Evolutionary conservation across 75 land plant genomes (phyloP), one percentile per base, ranked within the genome.

Genomic region (Pseudotsuga menziesii): DNA sequence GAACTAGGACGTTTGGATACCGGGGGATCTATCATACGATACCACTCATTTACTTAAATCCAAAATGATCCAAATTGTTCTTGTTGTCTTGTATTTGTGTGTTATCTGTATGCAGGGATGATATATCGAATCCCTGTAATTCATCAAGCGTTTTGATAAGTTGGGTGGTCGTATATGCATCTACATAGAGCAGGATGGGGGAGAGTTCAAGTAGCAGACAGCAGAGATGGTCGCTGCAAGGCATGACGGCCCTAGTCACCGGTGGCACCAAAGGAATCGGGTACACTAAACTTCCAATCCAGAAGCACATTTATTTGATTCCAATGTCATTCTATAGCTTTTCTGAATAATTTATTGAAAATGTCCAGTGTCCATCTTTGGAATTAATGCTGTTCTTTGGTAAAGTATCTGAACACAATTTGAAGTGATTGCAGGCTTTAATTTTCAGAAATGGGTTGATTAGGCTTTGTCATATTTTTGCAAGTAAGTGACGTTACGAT

Each of bases 221-320:
- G 14, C 22, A 25, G 32, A 64, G 88, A 77, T 94, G 97, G 97
- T 86, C 82, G 14, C 90, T 94, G 70, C 36, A 77, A 11, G 97
- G 97, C 39, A 85, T 56, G 80, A 90, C 89, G 5, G 97, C 97
- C 61, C 87, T 94, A 4, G 97, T 94, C 74, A 94, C 97, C 29
- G 97, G 95, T 12, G 97, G 97, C 55, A 94, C 95, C 32, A 83
- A 89, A 39, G 94, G 96, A 52, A 89, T 93, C 15, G 96, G 96
- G 96, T 93, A 60, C 17, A 3, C n/a, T 6, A 23, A 19, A n/a
- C 36, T 20, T 19, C 57, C 52, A 58, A 58, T 17, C n/a, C 59
- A 48, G 11, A 48, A 58, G 4, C 13, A 13, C 13, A 26, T 27
- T 61, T 69, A 39, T 69, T 44, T 69, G 36, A 54, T 58, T 48